A percentile compares a stretch with the other conserved stretches of the same genome.
These are phyloP conservation scores for Diddensiella transvaalensis DNA, from an alignment of 805 yeast genomes.

Conservation along the genomic window DNA sequence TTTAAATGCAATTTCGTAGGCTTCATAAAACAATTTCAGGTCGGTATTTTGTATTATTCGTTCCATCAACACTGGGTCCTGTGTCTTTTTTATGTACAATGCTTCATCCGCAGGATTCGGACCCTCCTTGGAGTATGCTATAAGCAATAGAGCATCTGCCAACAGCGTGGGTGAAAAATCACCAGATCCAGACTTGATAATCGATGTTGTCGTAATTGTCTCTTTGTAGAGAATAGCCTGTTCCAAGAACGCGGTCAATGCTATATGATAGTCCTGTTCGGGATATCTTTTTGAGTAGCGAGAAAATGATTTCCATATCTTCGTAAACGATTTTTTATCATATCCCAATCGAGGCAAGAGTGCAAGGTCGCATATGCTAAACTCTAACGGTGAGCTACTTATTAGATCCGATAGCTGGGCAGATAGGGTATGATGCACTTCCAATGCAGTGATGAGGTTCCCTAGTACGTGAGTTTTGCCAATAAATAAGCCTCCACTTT, in stretches of 20 bases:
- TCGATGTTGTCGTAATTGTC: conserved; percentile 9
- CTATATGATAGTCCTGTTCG: background rate
- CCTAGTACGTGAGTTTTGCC: conserved; percentile 4
- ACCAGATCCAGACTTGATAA: conserved; percentile 17
- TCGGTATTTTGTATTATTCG: conserved; percentile 10
- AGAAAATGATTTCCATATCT: background rate
- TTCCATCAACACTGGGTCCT: conserved; percentile 16
- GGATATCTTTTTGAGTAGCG: background rate
- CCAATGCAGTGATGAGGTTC: conserved; percentile 1
- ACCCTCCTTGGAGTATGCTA: conserved; percentile 25
- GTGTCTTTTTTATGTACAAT: conserved; percentile 10
- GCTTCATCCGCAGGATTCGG: conserved; percentile 2
- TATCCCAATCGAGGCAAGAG: background rate
- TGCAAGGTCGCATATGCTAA: conserved; percentile 6
- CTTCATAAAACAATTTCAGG: conserved; percentile 6
- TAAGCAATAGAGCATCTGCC: conserved; percentile 26
- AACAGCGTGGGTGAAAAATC: conserved; percentile 11
- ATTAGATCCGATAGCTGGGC: background rate
- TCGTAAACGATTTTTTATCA: conserved; percentile 5
- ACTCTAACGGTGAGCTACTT: background rate
- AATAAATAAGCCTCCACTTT: background rate
- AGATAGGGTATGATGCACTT: background rate
- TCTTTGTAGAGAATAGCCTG: conserved; percentile 9
- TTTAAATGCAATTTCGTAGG: conserved; percentile 5
- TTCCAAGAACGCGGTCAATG: conserved; percentile 8